Percentiles rank a stretch among this genome's conserved stretches.
phyloP scores from a whole-genome alignment of 2,329 filamentous ascomycete species.

The Niveomyces coronatus region DNA sequence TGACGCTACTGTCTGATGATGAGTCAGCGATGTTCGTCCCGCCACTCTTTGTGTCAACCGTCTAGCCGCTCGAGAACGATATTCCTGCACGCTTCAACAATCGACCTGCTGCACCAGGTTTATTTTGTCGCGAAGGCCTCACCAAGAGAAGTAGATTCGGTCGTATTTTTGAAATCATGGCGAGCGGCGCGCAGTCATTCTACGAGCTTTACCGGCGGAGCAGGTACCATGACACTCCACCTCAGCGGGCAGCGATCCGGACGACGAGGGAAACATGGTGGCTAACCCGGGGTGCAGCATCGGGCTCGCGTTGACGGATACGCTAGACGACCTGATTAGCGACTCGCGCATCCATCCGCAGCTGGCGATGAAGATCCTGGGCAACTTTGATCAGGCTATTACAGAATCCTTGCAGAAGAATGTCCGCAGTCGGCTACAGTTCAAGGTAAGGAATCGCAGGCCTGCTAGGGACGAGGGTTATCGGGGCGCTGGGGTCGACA shows the following conservation, averaged over 20 bases:
- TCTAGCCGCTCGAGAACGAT: no score
- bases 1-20: constrained; percentile 7
- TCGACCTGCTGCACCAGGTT: background rate
- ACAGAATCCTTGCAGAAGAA: constrained; percentile 85
- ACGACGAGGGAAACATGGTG: constrained; percentile 15
- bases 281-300: constrained; percentile 51
- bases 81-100: constrained; percentile 8
- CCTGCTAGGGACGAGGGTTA: background rate
- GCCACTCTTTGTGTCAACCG: no score
- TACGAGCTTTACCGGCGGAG: constrained; percentile 98
- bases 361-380: constrained; percentile 95
- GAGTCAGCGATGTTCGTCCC: no score
- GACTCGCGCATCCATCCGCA: constrained; percentile 93
- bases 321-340: constrained; percentile 92
- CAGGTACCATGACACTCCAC: constrained; percentile 54
- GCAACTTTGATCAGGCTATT: constrained; percentile 89
- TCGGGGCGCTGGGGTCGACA: constrained; percentile 6
- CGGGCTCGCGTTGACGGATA: constrained; percentile 87
- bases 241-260: no score
- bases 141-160: constrained; percentile 2
- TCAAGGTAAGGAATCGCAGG: constrained; percentile 62
- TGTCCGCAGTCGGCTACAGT: constrained; percentile 81
- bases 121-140: background rate
- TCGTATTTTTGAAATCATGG: no score
- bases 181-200: constrained; percentile 45